Base-by-base conservation (phyloP, 2,329 filamentous ascomycete genomes). In the Cladosporium colombiae region DNA sequence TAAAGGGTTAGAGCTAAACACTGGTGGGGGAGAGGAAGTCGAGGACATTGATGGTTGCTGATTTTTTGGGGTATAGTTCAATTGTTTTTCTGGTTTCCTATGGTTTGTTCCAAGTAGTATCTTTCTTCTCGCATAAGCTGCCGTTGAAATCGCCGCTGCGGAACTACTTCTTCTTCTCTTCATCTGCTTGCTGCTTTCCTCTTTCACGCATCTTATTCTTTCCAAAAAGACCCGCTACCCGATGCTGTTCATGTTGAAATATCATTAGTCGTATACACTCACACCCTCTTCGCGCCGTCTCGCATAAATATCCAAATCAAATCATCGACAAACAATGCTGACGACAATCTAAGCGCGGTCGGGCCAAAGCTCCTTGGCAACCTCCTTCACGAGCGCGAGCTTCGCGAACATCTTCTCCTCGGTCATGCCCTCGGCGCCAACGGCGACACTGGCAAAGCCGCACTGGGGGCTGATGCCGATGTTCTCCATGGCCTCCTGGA, bases 361-460 rank as follows among this genome's bases (percentile, higher is more conserved):
- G 11, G 76, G 75, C 76, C 76, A 78, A 35, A 78, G 68, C 69
- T 76, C 73, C 49, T 70, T 70, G 44, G 76, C 76, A n/a, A 78
- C 74, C 66, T 75, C 72, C 68, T 75, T 70, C 55, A 78, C 75
- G 67, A 78, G 65, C 70, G 72, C 71, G 56, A 78, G 66, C 73
- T 78, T 78, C 21, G 71, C 73, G 67, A 77, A 78, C 76, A 77
- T 78, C 73, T 75, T 76, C 68, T 76, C 72, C 70, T 76, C 75
- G 21, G 74, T 75, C 74, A 78, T 77, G 31, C 74, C 76, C 61
- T 77, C 75, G 23, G 75, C 76, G 16, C 74, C 74, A 23, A 77
- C 67, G 46, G 76, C 76, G n/a, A 75, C 74, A 68, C 73, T 75
- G 8, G 76, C 76, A 65, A 78, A 78, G 13, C 77, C 77, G 68